A percentile compares a stretch with the other conserved stretches of the same genome.
Conservation (phyloP, 2,329 filamentous ascomycete genomes). For the Dactylellina sp. region DNA sequence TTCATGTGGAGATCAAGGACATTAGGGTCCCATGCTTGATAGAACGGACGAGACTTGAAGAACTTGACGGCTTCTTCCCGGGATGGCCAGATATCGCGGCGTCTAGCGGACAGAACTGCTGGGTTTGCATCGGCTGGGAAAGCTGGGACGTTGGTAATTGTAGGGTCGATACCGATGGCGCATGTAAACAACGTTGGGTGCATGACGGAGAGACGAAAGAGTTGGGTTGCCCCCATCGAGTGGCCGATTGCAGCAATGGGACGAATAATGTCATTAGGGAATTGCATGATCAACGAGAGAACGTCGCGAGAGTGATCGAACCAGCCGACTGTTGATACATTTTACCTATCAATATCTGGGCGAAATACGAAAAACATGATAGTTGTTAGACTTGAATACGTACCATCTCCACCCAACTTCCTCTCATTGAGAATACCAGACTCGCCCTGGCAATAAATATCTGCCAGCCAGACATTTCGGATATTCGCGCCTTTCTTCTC, state of each 20-base stretch:
- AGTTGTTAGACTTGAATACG: conserved; percentile 61
- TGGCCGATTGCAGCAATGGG: conserved; percentile 88
- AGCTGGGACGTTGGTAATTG: conserved; percentile 69
- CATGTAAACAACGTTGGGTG: conserved; percentile 83
- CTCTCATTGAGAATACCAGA: conserved; percentile 82
- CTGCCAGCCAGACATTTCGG: conserved; percentile 87
- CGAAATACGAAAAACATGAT: background rate
- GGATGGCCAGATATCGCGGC: conserved; percentile 86
- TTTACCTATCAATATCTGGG: background rate
- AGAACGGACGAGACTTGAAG: conserved; percentile 79
- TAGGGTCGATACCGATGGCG: conserved; percentile 84
- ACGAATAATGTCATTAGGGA: conserved; percentile 81
- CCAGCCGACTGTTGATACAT: conserved; percentile 76
- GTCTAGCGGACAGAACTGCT: conserved; percentile 74
- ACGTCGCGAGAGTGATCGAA: conserved; percentile 86
- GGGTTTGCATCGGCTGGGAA: conserved; percentile 64
- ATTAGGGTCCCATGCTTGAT: conserved; percentile 82
- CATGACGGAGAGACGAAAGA: conserved; percentile 69
- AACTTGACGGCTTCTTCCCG: conserved; percentile 74
- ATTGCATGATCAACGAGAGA: conserved; percentile 84
- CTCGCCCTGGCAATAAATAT: conserved; percentile 85
- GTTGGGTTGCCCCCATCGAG: conserved; percentile 81
- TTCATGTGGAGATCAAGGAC: conserved; percentile 80
- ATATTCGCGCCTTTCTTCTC: conserved; percentile 75
- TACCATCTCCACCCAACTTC: conserved; percentile 84